These are phyloP conservation scores for Aegilops sharonensis DNA, from an alignment of 176 grass and related monocot genomes.

Conservation along the genomic window DNA sequence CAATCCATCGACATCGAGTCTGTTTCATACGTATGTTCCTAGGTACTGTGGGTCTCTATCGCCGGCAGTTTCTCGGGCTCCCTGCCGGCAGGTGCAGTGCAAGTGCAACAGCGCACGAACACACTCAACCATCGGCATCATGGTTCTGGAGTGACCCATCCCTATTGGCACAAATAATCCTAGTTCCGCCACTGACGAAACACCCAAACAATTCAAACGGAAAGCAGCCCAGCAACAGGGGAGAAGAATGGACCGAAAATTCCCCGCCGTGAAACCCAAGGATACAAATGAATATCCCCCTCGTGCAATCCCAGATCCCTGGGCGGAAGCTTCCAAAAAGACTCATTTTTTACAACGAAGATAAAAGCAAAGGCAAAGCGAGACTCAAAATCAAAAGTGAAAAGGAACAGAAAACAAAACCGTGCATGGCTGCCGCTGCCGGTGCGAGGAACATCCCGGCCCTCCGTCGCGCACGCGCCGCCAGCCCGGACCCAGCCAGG, in stretches of 20 bases:
- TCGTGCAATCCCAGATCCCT: slow-evolving; percentile 12
- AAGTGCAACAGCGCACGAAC: slow-evolving; percentile 22
- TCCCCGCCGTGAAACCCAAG: slow-evolving; percentile 14
- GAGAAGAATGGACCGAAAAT: slow-evolving; percentile 40
- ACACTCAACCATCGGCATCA: neutral
- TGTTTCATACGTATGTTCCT: neutral
- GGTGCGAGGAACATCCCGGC: neutral
- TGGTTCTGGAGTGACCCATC: neutral
- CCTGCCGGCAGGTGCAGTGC: slow-evolving; percentile 13
- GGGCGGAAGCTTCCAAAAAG: slow-evolving; percentile 52
- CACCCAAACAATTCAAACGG: neutral
- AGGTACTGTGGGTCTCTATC: neutral
- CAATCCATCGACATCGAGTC: neutral
- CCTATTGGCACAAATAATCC: neutral
- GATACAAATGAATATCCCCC: neutral
- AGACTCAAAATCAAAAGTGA: neutral
- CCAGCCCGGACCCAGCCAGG: slow-evolving; percentile 44
- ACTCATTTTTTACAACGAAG: slow-evolving; percentile 15
- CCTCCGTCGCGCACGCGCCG: slow-evolving; percentile 24
- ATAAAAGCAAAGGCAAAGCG: neutral
- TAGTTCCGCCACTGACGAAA: neutral
- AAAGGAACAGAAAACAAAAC: neutral
- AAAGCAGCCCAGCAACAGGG: slow-evolving; percentile 6
- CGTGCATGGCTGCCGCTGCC: slow-evolving; percentile 6
- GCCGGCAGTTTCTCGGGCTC: neutral